Evolutionary conservation across 2,329 filamentous ascomycete species (phyloP), one percentile per base, ranked within the genome.

Genomic region (Paramyrothecium roridum): DNA sequence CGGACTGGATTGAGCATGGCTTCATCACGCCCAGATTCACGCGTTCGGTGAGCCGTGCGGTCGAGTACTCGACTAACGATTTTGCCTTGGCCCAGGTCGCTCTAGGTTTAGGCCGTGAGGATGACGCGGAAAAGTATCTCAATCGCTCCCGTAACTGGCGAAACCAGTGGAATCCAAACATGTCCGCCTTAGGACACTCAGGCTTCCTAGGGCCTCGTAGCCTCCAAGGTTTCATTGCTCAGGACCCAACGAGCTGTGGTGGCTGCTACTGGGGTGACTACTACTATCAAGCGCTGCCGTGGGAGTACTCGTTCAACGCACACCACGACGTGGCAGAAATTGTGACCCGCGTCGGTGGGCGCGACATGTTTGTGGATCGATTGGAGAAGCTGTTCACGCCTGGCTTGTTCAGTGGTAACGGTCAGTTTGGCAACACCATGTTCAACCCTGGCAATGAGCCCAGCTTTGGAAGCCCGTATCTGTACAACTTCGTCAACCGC

Each of bases 401-500:
- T 1, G 78, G 76, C 21, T 64, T 76, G 2, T 74, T 75, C 59
- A 58, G 65, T 0, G 71, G 68, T 4, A 77, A 78, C 53, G 70
- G 71, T 43, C 57, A 64, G 2, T 83, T 80, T 55, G 76, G 75
- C 56, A 71, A 80, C 57, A 85, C 79, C 17, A 80, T 89, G 22
- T 89, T 88, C 68, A 83, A 90, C 67, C 80, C 84, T 1, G 85
- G 84, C 16, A 89, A 89, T 65, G 84, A 89, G 69, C 86, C 86
- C 21, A 79, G 78, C 67, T 90, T 90, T 71, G 82, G 80, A 1
- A 81, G 82, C 0, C 86, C 86, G 0, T 91, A 86, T 67, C 76
- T 90, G 3, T 90, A 87, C 76, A 85, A 88, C 69, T 90, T 82
- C 67, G 80, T 82, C 54, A 80, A 81, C 56, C 79, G 82, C 48